Conservation (phyloP, 495 filamentous ascomycete species). For the Talaromyces wortmannii region DNA sequence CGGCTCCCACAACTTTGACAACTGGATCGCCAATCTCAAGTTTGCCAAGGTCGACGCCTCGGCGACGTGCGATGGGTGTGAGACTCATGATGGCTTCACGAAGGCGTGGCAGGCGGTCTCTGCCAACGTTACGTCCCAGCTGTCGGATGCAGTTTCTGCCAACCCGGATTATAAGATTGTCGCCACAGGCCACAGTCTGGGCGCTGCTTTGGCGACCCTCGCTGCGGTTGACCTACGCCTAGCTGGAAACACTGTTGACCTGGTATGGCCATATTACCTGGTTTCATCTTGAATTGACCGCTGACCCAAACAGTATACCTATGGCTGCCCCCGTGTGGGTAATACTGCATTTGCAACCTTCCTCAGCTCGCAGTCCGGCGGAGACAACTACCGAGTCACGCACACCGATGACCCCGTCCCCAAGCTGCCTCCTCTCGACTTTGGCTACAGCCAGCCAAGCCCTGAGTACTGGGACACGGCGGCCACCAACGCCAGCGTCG, state of each 20-base stretch:
- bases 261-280: slow-evolving; percentile 17
- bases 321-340: slow-evolving; percentile 63
- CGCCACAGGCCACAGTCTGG: slow-evolving; percentile 63
- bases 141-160: slow-evolving; percentile 19
- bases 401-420: slow-evolving; percentile 63
- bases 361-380: slow-evolving; percentile 41
- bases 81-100: slow-evolving; percentile 49
- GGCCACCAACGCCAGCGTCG: slow-evolving; percentile 27
- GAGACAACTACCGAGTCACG: slow-evolving; percentile 55
- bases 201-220: slow-evolving; percentile 57
- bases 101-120: slow-evolving; percentile 43
- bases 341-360: slow-evolving; percentile 47
- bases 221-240: slow-evolving; percentile 52
- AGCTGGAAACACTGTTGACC: slow-evolving; percentile 24
- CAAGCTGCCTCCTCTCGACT: slow-evolving; percentile 46
- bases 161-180: slow-evolving; percentile 49
- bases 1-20: slow-evolving; percentile 54
- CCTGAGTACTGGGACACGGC: slow-evolving; percentile 62
- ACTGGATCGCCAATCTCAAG: slow-evolving; percentile 60
- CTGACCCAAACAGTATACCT: slow-evolving; percentile 45
- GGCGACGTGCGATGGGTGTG: slow-evolving; percentile 34
- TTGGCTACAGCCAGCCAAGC: slow-evolving; percentile 54
- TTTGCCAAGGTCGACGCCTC: slow-evolving; percentile 24
- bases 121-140: slow-evolving; percentile 27
- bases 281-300: background rate